Base-by-base conservation (phyloP, 306 rosid species). In the Carpinus fangiana region DNA sequence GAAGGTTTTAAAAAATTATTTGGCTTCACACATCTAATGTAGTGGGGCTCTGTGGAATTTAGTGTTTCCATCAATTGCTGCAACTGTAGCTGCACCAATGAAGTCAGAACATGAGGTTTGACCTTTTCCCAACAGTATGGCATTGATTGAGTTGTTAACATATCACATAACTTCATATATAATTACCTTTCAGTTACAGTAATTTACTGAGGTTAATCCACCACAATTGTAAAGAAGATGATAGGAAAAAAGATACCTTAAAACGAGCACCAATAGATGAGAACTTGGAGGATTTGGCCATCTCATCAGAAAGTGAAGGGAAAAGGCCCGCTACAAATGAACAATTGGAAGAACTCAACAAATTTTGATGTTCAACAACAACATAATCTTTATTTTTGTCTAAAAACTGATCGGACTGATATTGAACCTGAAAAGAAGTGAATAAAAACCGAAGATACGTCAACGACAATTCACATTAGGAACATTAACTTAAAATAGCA, bases 331-430 rank as follows among this genome's bases (percentile, higher is more conserved):
- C 88, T 81, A 95, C 96, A 82, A 95, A 95, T 76, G 92, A 62
- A 86, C 98, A 95, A 79, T 77, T 81, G 67, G 98, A 95, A 81
- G 92, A 74, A 85, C 91, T 88, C 76, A 95, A 86, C 89, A 95
- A 84, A 75, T 89, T 93, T 91, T 90, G 98, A 87, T 95, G 98
- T 82, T 95, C 97, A 51, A 97, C 88, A 80, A 94, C 98, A 73
- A 94, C 90, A 80, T 94, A 94, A 83, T 94, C 97, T 87, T 94
- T 94, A 88, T 95, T 92, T 85, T 92, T 92, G 89, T 92, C 97
- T 64, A 95, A 56, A 88, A 95, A 92, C 5, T 55, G 98, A 80
- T 95, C 93, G 45, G 98, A 88, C 79, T 92, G 97, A 85, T 92
- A 95, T 71, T 85, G 90, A 75, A 95, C 98, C 98, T 95, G 90